Conservation (phyloP, 2,329 filamentous ascomycete genomes). For the Zelopaecilomyces penicillatus region DNA sequence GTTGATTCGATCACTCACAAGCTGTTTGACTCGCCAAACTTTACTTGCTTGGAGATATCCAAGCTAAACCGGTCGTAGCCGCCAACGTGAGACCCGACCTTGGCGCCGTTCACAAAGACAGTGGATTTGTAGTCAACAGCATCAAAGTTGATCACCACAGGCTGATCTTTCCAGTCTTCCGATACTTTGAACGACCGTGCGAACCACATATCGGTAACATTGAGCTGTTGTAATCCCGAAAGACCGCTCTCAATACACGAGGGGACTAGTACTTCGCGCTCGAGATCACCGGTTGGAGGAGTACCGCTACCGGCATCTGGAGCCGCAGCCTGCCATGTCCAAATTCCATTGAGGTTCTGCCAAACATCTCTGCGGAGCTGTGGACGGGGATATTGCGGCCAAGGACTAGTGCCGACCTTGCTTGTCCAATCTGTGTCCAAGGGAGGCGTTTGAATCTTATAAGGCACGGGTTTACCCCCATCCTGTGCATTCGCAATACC, state of each 20-base stretch:
- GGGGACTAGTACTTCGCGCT: conserved; percentile 33
- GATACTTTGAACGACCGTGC: conserved; percentile 44
- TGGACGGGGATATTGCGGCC: conserved; percentile 51
- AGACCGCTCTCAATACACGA: conserved; percentile 38
- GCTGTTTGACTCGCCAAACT: conserved; percentile 39
- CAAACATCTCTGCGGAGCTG: conserved; percentile 45
- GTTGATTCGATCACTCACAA: conserved; percentile 31
- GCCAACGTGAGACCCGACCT: conserved; percentile 46
- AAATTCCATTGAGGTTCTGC: conserved; percentile 51
- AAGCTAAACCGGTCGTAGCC: conserved; percentile 55
- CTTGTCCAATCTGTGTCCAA: conserved; percentile 45
- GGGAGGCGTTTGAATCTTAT: conserved; percentile 30
- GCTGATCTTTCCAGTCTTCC: conserved; percentile 33
- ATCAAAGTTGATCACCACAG: conserved; percentile 47
- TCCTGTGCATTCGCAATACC: conserved; percentile 1
- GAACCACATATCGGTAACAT: conserved; percentile 39
- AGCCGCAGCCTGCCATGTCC: conserved; percentile 39
- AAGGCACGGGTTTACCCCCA: conserved; percentile 15
- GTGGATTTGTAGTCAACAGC: conserved; percentile 50
- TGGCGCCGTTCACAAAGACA: conserved; percentile 49
- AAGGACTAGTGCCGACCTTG: conserved; percentile 42
- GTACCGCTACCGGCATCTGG: conserved; percentile 9
- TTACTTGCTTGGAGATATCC: conserved; percentile 44
- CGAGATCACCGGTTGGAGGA: conserved; percentile 19
- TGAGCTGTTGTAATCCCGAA: conserved; percentile 38